phyloP scores from a whole-genome alignment of 2,329 filamentous ascomycete species.

The Fonsecaea erecta region DNA sequence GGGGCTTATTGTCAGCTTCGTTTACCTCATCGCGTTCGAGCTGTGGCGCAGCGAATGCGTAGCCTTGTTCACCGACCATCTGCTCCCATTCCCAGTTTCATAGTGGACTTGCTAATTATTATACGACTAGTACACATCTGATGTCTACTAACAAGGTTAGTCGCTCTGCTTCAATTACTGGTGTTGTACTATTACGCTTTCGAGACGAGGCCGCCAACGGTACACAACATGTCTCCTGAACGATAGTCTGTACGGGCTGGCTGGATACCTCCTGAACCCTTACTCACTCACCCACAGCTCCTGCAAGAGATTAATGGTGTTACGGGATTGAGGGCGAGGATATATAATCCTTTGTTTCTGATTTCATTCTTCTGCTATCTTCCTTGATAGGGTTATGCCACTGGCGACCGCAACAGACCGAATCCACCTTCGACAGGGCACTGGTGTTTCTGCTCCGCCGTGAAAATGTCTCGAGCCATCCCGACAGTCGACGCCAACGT shows the following conservation, averaged over 20 bases:
- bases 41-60: background rate
- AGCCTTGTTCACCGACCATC: background rate
- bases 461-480: constrained; percentile 6
- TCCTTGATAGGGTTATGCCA: background rate
- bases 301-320: background rate
- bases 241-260: background rate
- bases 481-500: constrained; percentile 27
- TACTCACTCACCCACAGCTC: background rate
- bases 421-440: background rate
- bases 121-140: background rate
- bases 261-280: background rate
- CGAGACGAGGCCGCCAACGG: background rate
- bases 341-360: background rate
- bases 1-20: background rate
- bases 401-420: background rate
- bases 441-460: background rate
- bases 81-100: too few relatives aligned
- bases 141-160: background rate
- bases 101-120: too few relatives aligned
- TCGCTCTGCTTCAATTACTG: background rate
- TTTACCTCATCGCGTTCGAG: background rate
- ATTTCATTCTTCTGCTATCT: background rate
- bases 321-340: background rate
- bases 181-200: background rate
- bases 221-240: background rate